Base-by-base conservation (phyloP, 306 rosid genomes). In the Carpinus fangiana region DNA sequence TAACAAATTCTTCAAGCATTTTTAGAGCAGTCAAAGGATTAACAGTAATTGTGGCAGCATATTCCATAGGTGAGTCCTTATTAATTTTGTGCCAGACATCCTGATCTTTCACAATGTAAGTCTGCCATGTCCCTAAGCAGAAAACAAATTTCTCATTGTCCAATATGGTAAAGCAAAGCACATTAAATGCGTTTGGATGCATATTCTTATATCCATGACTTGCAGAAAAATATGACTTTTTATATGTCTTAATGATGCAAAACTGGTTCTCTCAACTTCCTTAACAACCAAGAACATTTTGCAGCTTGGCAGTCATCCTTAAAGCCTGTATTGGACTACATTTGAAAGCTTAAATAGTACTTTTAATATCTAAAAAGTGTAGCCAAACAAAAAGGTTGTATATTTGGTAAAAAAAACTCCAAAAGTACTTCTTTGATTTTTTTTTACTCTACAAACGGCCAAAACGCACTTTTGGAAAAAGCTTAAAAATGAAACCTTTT, bases 1-100 rank as follows among this genome's bases (percentile, higher is more conserved):
- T 31, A 83, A 78, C 50, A 14, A 88, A 92, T 71, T 91, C 90
- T 86, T 95, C 97, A 62, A 95, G 91, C 98, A 95, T 92, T 80
- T 89, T 88, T 38, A 92, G 81, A 80, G 98, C 98, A 65, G 98
- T 90, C 78, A 92, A 86, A 8, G 98, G 98, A 88, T 95, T 91
- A 46, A 95, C 93, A 13, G 96, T 92, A 72, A 91, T 56, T 1
- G 98, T 90, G 54, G 98, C 98, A 73, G 98, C 93, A 87, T 92
- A 95, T 73, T 92, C 97, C 84, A 88, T 74, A 7, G 97, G 97
- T 45, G 87, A 84, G 38, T 85, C 92, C 90, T 90, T 95, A 68
- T 77, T 74, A 26, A 95, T 78, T 84, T 88, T 95, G 82, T 95
- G 86, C 98, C 98, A 95, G 26, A 79, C 87, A 11, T 77, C 86